Evolutionary conservation across 2,329 filamentous ascomycete genomes (phyloP), one percentile per base, ranked within the genome.

Genomic region (Daldinia eschscholtzii): DNA sequence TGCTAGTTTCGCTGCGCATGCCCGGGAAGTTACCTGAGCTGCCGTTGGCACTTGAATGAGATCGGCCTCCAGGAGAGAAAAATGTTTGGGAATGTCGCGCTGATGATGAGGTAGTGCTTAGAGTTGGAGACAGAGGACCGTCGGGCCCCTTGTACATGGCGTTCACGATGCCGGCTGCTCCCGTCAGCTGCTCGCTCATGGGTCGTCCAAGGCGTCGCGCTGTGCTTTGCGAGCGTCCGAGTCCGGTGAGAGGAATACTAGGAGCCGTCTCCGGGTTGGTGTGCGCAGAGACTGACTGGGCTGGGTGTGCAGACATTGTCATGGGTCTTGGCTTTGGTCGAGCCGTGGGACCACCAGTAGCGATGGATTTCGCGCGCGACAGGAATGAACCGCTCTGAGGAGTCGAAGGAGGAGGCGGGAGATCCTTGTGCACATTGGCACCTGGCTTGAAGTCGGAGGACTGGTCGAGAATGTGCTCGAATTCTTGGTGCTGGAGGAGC

Each of bases 401-500:
- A 83, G 89, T 75, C 81, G 84, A 20, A 0, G 92, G 92, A 0
- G 93, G 90, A 1, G 92, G 88, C 5, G 93, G 93, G 18, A 97
- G 88, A n/a, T 96, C 94, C 80, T 97, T 97, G 80, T 96, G 91
- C 41, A 85, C 87, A 76, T 92, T 87, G 33, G 79, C 79, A 61
- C 79, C 75, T 30, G 83, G 81, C 74, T 89, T 89, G 71, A 84
- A 83, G 63, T 91, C 88, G 58, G 88, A 88, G 7, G 91, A 92
- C 79, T 93, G 92, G 78, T 97, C 93, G 44, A 98, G 86, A 68
- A 98, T 97, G 70, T 93, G 90, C 82, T 99, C 95, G 74, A 97
- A 98, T 73, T 97, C 94, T 76, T 97, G 92, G 81, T 98, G 93
- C 78, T 97, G 92, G 70, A 99, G 87, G 50, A 99, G 88, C 64